Evolutionary conservation across 768 basidiomycete species (phyloP).

Genomic region (Rhizopogon salebrosus): DNA sequence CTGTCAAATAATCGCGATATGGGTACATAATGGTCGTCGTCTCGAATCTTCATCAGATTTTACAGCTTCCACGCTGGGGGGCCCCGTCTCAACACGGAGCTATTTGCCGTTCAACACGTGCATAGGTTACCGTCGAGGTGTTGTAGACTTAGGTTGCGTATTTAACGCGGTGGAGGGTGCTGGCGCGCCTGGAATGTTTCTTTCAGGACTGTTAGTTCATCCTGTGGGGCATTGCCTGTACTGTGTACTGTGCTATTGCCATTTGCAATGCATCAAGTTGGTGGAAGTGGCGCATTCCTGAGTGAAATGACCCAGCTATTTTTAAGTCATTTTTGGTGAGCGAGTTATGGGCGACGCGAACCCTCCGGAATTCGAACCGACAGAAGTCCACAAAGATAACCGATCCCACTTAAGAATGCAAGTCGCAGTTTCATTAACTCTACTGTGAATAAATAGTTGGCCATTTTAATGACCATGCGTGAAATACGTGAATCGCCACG

Average conservation of each 20-base stretch:
- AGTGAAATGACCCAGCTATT: no score
- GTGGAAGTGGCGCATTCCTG: no score
- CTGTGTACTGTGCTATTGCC: no score
- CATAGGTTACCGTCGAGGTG: slow-evolving; percentile 9
- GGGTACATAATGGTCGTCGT: neutral
- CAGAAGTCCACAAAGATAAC: no score
- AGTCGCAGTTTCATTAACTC: no score
- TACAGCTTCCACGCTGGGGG: slow-evolving; percentile 12
- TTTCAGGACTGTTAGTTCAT: neutral
- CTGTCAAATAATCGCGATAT: slow-evolving; percentile 16
- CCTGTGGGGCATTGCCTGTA: neutral
- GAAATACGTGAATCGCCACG: neutral
- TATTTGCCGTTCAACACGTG: slow-evolving; percentile 38
- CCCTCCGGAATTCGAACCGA: no score
- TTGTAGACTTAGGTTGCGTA: slow-evolving; percentile 11
- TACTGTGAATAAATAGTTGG: neutral
- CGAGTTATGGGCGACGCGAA: no score
- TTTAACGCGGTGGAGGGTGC: slow-evolving; percentile 2
- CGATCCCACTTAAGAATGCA: no score
- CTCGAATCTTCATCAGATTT: slow-evolving; percentile 17
- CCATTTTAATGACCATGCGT: neutral
- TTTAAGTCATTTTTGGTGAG: no score
- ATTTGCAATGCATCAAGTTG: no score
- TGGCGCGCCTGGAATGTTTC: neutral
- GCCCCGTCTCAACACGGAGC: slow-evolving; percentile 35